Conservation (phyloP, 169 alveolate genomes). For the Miamiensis avidus region DNA sequence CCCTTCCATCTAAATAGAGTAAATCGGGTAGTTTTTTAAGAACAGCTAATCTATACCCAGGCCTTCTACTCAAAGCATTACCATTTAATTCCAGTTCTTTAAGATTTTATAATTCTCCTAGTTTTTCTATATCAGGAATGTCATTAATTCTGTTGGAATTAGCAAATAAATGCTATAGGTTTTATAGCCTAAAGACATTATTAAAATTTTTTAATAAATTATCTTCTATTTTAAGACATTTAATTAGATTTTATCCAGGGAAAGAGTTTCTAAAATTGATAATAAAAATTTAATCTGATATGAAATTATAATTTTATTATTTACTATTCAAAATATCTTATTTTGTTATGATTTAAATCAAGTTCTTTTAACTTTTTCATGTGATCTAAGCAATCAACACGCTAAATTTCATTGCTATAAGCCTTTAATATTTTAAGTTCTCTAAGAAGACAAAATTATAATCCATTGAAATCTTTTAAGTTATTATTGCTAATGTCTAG, state of each 20-base stretch:
- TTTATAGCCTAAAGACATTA: slow-evolving; percentile 55
- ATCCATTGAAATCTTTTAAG: slow-evolving; percentile 62
- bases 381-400: slow-evolving; percentile 50
- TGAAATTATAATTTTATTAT: not conserved
- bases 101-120: slow-evolving; percentile 44
- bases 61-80: slow-evolving; percentile 72
- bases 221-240: slow-evolving; percentile 63
- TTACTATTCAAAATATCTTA: slow-evolving; percentile 61
- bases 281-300: not conserved
- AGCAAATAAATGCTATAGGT: slow-evolving; percentile 54
- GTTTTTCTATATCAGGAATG: slow-evolving; percentile 66
- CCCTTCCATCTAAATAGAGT: slow-evolving; percentile 53
- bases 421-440: slow-evolving; percentile 65
- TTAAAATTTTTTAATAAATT: slow-evolving; percentile 62
- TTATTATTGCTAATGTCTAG: slow-evolving; percentile 64
- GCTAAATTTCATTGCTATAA: slow-evolving; percentile 67
- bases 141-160: slow-evolving; percentile 66
- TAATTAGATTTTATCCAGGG: slow-evolving; percentile 30
- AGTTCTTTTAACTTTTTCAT: slow-evolving; percentile 60
- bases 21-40: slow-evolving; percentile 47
- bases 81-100: slow-evolving; percentile 57
- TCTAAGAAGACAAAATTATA: slow-evolving; percentile 54
- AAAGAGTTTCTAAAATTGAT: slow-evolving; percentile 47
- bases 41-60: slow-evolving; percentile 59
- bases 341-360: slow-evolving; percentile 61